Evolutionary conservation across 1,284 basidiomycete genomes (phyloP).

Genomic region (Puccinia novopanici): DNA sequence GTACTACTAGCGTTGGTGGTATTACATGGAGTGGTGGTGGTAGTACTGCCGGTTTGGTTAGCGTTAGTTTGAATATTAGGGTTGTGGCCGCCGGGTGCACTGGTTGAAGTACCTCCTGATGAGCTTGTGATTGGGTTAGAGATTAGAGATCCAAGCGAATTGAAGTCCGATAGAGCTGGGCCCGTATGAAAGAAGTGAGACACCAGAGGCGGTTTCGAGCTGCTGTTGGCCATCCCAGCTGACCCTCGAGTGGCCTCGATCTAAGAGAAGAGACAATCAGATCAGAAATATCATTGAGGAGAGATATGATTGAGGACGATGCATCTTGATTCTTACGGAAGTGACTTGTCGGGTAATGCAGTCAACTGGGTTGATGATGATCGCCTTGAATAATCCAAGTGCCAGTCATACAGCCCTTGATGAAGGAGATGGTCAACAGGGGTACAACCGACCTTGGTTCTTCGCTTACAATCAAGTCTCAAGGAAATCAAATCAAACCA

Average conservation of each 20-base stretch:
- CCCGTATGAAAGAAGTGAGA: conserved; percentile 46
- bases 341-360: too few species aligned
- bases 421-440: too few species aligned
- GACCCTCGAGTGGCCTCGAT: not conserved
- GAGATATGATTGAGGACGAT: too few species aligned
- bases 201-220: conserved; percentile 26
- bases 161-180: conserved; percentile 45
- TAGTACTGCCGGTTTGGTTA: conserved; percentile 1
- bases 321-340: too few species aligned
- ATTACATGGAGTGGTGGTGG: not conserved
- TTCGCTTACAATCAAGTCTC: too few species aligned
- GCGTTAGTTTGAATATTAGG: not conserved
- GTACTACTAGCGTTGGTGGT: not conserved
- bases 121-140: conserved; percentile 15
- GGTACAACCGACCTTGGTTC: too few species aligned
- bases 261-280: not conserved
- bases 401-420: too few species aligned
- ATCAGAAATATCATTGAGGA: too few species aligned
- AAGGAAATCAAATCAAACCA: too few species aligned
- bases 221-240: not conserved
- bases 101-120: conserved; percentile 3
- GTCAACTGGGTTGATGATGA: too few species aligned
- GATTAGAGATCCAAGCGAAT: conserved; percentile 27
- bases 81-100: not conserved
- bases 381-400: too few species aligned